Conservation (phyloP, 78 protist genomes). For the Dictyostelium citrinum region DNA sequence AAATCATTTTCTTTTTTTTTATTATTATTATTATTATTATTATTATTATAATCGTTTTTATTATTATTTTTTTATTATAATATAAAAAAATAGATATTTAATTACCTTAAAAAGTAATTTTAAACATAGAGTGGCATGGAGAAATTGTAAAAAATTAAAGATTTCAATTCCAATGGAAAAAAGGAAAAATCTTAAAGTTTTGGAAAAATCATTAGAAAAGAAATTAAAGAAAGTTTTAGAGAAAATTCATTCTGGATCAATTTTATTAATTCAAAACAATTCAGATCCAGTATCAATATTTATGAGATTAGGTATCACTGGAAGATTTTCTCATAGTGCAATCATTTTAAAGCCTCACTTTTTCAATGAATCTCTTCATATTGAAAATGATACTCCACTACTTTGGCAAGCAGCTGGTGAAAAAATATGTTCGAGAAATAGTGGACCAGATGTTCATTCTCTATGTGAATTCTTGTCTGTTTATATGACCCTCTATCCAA, state of each 20-base stretch:
- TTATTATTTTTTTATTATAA: background rate
- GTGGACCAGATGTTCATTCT: constrained; percentile 19
- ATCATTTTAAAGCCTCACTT: background rate
- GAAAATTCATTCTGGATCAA: background rate
- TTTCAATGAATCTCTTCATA: background rate
- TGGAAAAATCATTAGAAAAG: background rate
- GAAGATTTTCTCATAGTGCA: constrained; percentile 29
- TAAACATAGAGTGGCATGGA: background rate
- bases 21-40: no score
- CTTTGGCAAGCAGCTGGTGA: constrained; percentile 47
- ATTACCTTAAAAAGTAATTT: background rate
- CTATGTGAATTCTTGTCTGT: background rate
- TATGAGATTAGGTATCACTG: background rate
- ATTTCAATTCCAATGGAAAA: background rate
- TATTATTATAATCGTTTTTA: no score
- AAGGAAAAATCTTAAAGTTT: background rate
- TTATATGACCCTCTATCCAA: constrained; percentile 8
- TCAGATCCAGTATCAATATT: background rate
- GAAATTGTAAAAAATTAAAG: background rate
- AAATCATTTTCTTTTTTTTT: no score
- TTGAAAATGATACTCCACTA: background rate
- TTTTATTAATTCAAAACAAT: constrained; percentile 13
- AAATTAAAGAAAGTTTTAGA: background rate
- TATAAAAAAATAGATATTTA: background rate
- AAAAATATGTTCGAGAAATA: background rate